Evolutionary conservation across 306 rosid genomes (phyloP), one percentile per base, ranked within the genome.

Genomic region (Lathyrus oleraceus): DNA sequence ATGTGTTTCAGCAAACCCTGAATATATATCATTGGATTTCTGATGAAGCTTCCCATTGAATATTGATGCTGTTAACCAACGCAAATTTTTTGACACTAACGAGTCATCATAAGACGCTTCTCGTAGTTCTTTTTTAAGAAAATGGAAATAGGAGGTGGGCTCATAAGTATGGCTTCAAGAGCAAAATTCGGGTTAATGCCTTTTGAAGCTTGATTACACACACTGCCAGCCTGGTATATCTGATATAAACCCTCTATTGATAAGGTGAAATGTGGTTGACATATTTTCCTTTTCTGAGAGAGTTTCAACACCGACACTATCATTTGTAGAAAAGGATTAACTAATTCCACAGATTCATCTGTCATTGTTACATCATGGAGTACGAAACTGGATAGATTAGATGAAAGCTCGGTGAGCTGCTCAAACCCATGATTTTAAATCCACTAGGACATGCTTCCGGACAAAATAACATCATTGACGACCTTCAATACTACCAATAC

Each of bases 61-160:
- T 66, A 84, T 79, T 13, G 88, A 69, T 17, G 98, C 98, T 67
- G 86, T 76, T 53, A 93, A 82, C 98, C 97, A 94, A 11, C 85
- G 90, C 44, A 90, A 70, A 68, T 88, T 67, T 69, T 82, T 84
- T 13, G 83, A n/a, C n/a, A n/a, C n/a, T n/a, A n/a, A n/a, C n/a
- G n/a, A n/a, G n/a, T n/a, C n/a, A n/a, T n/a, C n/a, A n/a, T n/a
- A n/a, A n/a, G n/a, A n/a, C n/a, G n/a, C n/a, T n/a, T n/a, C n/a
- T n/a, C n/a, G n/a, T n/a, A n/a, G n/a, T n/a, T n/a, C n/a, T n/a
- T n/a, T n/a, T n/a, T n/a, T n/a, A n/a, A n/a, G n/a, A n/a, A n/a
- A n/a, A n/a, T n/a, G n/a, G n/a, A n/a, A n/a, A n/a, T n/a, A n/a
- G n/a, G n/a, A n/a, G n/a, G n/a, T n/a, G n/a, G n/a, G n/a, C n/a